phyloP scores from a whole-genome alignment of 78 protist species.

The slime mould (Dictyostelium discoideum) region dicty_2.7 NC_007090.3:2873501-2874000 shows the following conservation, averaged over 20 bases:
- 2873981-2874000: background rate
- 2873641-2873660: slow-evolving; percentile 44
- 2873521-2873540: slow-evolving; percentile 43
- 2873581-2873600: background rate
- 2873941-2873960: slow-evolving; percentile 84
- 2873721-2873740: slow-evolving; percentile 77
- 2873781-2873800: slow-evolving; percentile 81
- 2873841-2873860: slow-evolving; percentile 95
- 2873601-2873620: slow-evolving; percentile 42
- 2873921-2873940: slow-evolving; percentile 97
- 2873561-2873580: background rate
- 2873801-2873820: slow-evolving; percentile 86
- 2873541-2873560: background rate
- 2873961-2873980: background rate
- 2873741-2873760: slow-evolving; percentile 91
- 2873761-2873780: slow-evolving; percentile 94
- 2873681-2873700: slow-evolving; percentile 44
- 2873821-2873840: slow-evolving; percentile 98
- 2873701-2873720: slow-evolving; percentile 28
- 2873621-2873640: slow-evolving; percentile 83
- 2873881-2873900: slow-evolving; percentile 94
- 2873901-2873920: slow-evolving; percentile 97
- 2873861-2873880: slow-evolving; percentile 98
- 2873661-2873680: slow-evolving; percentile 77
- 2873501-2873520: background rate